Evolutionary conservation across 2,329 filamentous ascomycete species (phyloP).

Genomic region (Drechslera avenae): DNA sequence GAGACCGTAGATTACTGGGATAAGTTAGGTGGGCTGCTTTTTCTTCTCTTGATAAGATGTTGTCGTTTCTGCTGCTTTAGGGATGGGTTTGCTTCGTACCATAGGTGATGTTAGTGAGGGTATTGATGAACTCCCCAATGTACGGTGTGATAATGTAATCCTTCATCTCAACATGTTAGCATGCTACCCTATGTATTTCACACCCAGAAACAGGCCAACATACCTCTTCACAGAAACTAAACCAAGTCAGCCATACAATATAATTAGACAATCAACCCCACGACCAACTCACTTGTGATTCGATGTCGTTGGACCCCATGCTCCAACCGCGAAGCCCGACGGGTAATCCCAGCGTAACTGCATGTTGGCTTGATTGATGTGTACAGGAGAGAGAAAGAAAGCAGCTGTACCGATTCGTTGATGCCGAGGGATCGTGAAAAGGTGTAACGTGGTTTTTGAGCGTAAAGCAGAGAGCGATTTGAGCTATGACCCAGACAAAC

Average conservation of each 20-base stretch:
- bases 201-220: neutral
- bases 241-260: constrained; percentile 16
- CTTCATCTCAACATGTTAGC: constrained; percentile 33
- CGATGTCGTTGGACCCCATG: constrained; percentile 36
- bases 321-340: constrained; percentile 23
- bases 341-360: constrained; percentile 37
- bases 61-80: no score
- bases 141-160: constrained; percentile 61
- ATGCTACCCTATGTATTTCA: neutral
- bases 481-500: constrained; percentile 7
- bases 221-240: constrained; percentile 47
- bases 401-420: neutral
- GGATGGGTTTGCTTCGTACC: constrained; percentile 37
- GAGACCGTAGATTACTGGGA: constrained; percentile 44
- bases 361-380: constrained; percentile 13
- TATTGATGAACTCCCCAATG: constrained; percentile 61
- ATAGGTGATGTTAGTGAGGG: constrained; percentile 58
- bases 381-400: neutral
- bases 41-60: neutral
- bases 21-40: neutral
- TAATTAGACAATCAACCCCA: constrained; percentile 9
- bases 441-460: neutral
- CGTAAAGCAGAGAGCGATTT: neutral
- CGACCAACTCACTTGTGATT: constrained; percentile 41
- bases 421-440: neutral